These are phyloP conservation scores for Parmelia sp. DNA, from an alignment of 495 filamentous ascomycete species.

Conservation along the genomic window DNA sequence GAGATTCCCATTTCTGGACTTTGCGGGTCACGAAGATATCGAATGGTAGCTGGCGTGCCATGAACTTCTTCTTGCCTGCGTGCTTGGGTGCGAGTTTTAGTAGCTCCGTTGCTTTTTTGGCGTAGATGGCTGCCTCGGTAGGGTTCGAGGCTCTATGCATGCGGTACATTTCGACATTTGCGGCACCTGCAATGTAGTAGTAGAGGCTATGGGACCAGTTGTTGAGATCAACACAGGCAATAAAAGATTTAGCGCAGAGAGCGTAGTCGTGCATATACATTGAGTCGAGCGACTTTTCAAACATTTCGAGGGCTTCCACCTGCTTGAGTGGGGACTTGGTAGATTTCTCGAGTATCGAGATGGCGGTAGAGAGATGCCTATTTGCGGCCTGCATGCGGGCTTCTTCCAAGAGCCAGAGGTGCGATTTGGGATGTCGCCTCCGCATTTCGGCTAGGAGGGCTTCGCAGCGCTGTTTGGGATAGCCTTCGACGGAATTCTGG, in stretches of 20 bases:
- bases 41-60: constrained; percentile 83
- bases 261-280: constrained; percentile 74
- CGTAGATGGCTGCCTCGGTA: constrained; percentile 44
- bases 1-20: constrained; percentile 80
- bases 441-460: constrained; percentile 70
- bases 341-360: constrained; percentile 53
- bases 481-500: constrained; percentile 51
- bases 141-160: constrained; percentile 47
- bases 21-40: constrained; percentile 84
- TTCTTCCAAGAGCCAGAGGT: constrained; percentile 86
- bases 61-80: constrained; percentile 80
- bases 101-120: constrained; percentile 61
- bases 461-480: constrained; percentile 63
- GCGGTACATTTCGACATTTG: constrained; percentile 75
- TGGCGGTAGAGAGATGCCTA: constrained; percentile 58
- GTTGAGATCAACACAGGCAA: constrained; percentile 75
- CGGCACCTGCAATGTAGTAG: constrained; percentile 76
- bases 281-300: constrained; percentile 73
- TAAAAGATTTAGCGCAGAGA: constrained; percentile 64
- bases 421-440: constrained; percentile 68
- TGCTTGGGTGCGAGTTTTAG: constrained; percentile 65
- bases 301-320: constrained; percentile 69
- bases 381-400: constrained; percentile 69
- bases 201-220: constrained; percentile 88
- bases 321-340: constrained; percentile 74